Evolutionary conservation across 495 filamentous ascomycete genomes (phyloP), one percentile per base, ranked within the genome.

Genomic region (Hypoxylon crocopeplum): DNA sequence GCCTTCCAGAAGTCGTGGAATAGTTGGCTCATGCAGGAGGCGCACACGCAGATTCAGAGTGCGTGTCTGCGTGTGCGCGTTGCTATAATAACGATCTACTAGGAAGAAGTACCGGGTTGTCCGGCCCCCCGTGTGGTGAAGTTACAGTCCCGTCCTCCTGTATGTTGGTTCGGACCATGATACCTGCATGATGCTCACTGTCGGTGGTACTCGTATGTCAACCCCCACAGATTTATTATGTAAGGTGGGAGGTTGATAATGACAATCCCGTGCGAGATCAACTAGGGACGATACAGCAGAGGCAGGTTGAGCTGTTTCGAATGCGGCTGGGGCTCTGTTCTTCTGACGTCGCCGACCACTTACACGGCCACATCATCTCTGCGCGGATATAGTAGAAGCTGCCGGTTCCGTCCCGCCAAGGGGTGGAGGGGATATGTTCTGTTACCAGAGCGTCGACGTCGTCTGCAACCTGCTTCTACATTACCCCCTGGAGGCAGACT

Each of bases 71-170:
- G 57, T 48, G 51, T 57, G 53, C 36, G 41, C 38, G 54, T 52
- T 59, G 39, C 61, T 64, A 59, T 64, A 59, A 59, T 56, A 59
- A 59, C 55, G 55, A 64, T 64, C 61, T 64, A 64, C 61, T 64
- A 64, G 61, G 61, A 64, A 64, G 49, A 55, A 55, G 61, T 64
- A 64, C 61, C 61, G 61, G 61, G 61, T 64, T 64, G 55, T 56
- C 55, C 61, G 61, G 38, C 55, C 55, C 54, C 61, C 61, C 44
- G 61, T 64, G 55, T 64, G 55, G 49, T 49, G 27, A 64, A 64
- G 61, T 64, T 64, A 17, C 61, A 64, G 54, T 59, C 48, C 53
- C 32, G 42, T 17, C 33, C 36, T 48, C 42, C 48, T 50, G 55
- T 53, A 64, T 44, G 61, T 64, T 64, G 61, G 61, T 59, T 50